These are phyloP conservation scores for Cokeromyces recurvatus DNA, from an alignment of 371 early-diverging fungal species.

Conservation along the genomic window DNA sequence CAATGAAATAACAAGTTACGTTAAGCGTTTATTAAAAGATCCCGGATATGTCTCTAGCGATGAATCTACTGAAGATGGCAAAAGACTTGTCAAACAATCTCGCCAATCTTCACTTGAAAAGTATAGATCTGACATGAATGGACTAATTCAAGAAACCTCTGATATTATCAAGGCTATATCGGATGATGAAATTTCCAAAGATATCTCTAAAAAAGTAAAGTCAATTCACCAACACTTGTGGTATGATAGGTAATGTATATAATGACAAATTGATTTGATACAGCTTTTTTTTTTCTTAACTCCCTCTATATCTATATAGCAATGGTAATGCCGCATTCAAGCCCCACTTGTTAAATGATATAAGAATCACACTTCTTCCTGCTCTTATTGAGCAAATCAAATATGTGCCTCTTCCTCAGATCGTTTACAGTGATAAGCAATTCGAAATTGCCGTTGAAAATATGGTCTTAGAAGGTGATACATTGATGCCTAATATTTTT, in stretches of 20 bases:
- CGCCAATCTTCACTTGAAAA: constrained; percentile 1
- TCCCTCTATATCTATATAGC: constrained; percentile 26
- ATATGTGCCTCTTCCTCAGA: constrained; percentile 60
- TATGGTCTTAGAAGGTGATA: constrained; percentile 52
- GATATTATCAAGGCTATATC: constrained; percentile 12
- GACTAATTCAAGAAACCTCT: constrained; percentile 11
- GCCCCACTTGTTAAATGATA: constrained; percentile 51
- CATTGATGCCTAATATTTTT: constrained; percentile 51
- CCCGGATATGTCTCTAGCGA: constrained; percentile 23
- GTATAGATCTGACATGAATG: constrained; percentile 8
- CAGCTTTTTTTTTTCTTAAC: not conserved
- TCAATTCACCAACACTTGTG: constrained; percentile 31
- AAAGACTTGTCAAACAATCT: constrained; percentile 9
- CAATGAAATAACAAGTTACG: constrained; percentile 25
- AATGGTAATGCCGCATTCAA: constrained; percentile 49
- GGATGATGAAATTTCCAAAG: constrained; percentile 23
- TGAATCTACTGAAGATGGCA: constrained; percentile 28
- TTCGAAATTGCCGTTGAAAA: constrained; percentile 58
- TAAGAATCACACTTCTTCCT: constrained; percentile 45
- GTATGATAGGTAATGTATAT: constrained; percentile 28
- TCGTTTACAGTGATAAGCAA: constrained; percentile 54
- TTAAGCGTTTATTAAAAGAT: constrained; percentile 21
- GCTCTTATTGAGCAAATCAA: constrained; percentile 55
- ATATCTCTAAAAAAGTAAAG: constrained; percentile 19
- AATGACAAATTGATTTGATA: not conserved